Evolutionary conservation across 306 rosid genomes (phyloP).

Genomic region (Astragalus membranaceus): DNA sequence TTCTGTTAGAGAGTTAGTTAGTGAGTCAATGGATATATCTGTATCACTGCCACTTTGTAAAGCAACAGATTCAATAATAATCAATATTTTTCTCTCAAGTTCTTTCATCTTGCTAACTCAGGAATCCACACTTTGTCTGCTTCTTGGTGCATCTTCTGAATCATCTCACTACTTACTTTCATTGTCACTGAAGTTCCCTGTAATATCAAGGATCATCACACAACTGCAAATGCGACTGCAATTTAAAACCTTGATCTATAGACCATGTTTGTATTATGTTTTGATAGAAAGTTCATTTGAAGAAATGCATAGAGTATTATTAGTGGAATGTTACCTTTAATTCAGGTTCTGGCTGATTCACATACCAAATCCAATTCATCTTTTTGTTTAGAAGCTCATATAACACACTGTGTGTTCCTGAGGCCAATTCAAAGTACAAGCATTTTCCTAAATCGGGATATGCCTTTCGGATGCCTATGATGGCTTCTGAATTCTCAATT

Average conservation of each 20-base stretch:
- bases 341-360: conserved; percentile 70
- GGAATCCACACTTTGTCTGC: conserved; percentile 71
- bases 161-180: conserved; percentile 55
- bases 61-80: too few species aligned
- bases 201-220: too few species aligned
- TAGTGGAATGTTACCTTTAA: conserved; percentile 40
- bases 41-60: too few species aligned
- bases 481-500: conserved; percentile 53
- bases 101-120: conserved; percentile 56
- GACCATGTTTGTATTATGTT: background rate
- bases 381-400: conserved; percentile 64
- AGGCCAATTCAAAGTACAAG: conserved; percentile 71
- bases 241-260: background rate
- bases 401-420: conserved; percentile 50
- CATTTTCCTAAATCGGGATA: conserved; percentile 80
- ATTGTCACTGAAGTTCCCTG: conserved; percentile 71
- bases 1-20: too few species aligned
- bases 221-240: too few species aligned
- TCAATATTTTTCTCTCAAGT: too few species aligned
- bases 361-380: conserved; percentile 85
- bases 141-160: conserved; percentile 55
- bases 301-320: background rate
- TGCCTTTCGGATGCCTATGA: conserved; percentile 40
- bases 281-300: background rate
- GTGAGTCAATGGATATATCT: too few species aligned